Evolutionary conservation across 2,329 filamentous ascomycete species (phyloP).

Genomic region (Graphiopsis chlorocephala): DNA sequence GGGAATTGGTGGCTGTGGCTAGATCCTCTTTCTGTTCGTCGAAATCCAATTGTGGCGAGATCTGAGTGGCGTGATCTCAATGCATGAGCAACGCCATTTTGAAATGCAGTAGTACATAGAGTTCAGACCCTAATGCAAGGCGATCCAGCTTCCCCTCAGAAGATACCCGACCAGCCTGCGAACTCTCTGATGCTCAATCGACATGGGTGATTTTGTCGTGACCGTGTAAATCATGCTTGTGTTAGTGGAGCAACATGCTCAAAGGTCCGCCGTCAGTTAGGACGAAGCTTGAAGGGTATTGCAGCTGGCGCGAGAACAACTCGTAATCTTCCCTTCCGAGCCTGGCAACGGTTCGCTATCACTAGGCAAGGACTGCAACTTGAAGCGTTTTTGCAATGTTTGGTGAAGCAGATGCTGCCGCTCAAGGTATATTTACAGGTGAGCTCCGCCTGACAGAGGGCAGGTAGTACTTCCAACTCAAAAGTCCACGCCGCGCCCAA

Average conservation of each 20-base stretch:
- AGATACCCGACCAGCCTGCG: background rate
- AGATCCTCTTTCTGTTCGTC: background rate
- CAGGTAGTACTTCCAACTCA: background rate
- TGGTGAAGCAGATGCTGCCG: slow-evolving; percentile 15
- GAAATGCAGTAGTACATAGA: background rate
- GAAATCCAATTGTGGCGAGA: background rate
- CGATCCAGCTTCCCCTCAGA: background rate
- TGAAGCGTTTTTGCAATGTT: background rate
- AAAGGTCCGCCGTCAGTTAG: background rate
- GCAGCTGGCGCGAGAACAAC: background rate
- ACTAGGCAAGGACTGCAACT: background rate
- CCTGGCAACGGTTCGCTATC: background rate
- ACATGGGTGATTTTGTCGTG: background rate
- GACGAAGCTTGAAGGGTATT: background rate
- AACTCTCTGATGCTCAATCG: background rate
- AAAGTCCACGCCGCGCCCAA: background rate
- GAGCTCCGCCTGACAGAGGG: slow-evolving; percentile 6
- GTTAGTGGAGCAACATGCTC: background rate
- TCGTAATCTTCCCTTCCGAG: background rate
- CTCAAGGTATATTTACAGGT: slow-evolving; percentile 16
- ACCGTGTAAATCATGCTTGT: background rate
- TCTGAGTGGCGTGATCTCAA: background rate
- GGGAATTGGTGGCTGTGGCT: background rate
- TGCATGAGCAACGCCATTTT: background rate
- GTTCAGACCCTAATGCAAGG: background rate